Conservation (phyloP, 306 rosid genomes). For the Vigna radiata region DNA sequence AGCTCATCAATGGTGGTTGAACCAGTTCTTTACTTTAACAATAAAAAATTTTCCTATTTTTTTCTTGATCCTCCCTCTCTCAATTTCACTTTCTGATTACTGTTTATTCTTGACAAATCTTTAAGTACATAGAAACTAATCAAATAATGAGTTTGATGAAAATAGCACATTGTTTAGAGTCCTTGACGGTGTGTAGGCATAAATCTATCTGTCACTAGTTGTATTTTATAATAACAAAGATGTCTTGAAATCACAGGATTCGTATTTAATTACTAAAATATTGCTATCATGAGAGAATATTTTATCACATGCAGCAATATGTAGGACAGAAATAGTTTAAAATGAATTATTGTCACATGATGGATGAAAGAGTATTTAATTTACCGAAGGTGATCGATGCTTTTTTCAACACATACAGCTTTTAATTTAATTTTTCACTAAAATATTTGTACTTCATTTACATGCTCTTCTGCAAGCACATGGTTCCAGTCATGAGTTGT, state of each 20-base stretch:
- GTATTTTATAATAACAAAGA: neutral
- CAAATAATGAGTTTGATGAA: neutral
- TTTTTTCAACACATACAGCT: conserved; percentile 33
- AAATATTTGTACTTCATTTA: neutral
- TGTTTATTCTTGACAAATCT: neutral
- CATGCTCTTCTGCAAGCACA: conserved; percentile 16
- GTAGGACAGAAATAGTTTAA: neutral
- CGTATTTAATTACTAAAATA: neutral
- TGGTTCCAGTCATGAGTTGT: conserved; percentile 45
- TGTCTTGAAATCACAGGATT: neutral
- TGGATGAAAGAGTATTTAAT: neutral
- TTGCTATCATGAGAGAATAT: neutral
- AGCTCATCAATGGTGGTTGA: conserved; percentile 30
- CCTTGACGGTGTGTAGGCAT: neutral
- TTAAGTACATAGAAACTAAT: neutral
- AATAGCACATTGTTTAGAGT: neutral
- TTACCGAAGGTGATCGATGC: conserved; percentile 5
- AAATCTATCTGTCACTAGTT: neutral
- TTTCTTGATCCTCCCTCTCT: neutral
- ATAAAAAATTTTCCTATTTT: neutral
- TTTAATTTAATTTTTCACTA: conserved; percentile 5
- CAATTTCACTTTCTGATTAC: conserved; percentile 13
- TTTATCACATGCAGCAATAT: neutral
- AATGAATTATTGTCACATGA: neutral
- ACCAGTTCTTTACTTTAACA: neutral